Evolutionary conservation across 2,329 filamentous ascomycete species (phyloP), one percentile per base, ranked within the genome.

Genomic region (Gyromitra esculenta): DNA sequence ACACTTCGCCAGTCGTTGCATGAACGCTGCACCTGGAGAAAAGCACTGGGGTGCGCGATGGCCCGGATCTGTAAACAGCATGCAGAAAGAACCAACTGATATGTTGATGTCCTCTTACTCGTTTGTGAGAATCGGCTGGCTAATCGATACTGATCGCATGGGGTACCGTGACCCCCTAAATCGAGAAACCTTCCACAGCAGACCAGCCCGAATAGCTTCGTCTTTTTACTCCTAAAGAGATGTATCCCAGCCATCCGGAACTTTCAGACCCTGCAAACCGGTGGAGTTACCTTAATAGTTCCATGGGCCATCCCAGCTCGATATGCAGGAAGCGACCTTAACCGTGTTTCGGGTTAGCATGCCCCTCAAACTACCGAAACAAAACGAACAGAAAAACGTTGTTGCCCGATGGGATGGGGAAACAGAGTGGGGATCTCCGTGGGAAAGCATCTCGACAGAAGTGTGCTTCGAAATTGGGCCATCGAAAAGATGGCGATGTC

Each of bases 241-340:
- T 52, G 48, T 18, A 52, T n/a, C 56, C 59, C 8, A 13, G 59
- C 59, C 57, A 18, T 43, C 39, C 41, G 59, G 59, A 9, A 63
- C 54, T 57, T 57, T 5, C 5, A 57, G 13, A n/a, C 31, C 52
- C 35, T 57, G 8, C 54, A 11, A 39, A 18, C 54, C 18, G 18
- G 59, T 45, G 37, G 18, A 25, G 35, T 48, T 48, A 21, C 59
- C 37, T n/a, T 48, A 31, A 45, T 8, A 31, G 18, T 63, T 18
- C 41, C 21, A 21, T 39, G 21, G 62, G 15, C n/a, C n/a, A 43
- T 18, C 57, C 37, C n/a, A 31, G 25, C 9, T 15, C 15, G 57
- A n/a, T 57, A 57, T 54, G 50, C 50, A 54, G 50, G 21, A 37
- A 18, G 7, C n/a, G 1, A 60, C 35, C 25, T 60, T 41, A 39